phyloP scores from a whole-genome alignment of 2,329 filamentous ascomycete species.

The Mycosphaerella arachidis region DNA sequence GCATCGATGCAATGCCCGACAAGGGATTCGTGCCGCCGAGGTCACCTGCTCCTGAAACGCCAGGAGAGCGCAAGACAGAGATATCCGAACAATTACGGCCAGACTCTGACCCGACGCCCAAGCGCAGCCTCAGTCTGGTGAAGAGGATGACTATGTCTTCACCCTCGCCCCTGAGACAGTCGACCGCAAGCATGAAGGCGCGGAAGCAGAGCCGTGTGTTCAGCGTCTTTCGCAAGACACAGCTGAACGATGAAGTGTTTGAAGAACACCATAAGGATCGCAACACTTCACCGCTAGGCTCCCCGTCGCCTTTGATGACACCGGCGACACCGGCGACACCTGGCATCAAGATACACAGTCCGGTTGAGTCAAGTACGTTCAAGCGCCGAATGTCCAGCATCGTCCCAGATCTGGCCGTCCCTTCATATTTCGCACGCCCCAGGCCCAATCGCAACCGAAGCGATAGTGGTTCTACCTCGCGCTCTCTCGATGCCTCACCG shows the following conservation, averaged over 20 bases:
- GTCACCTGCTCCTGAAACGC: not conserved
- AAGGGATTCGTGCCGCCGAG: conserved; percentile 18
- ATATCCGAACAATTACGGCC: not conserved
- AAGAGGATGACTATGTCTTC: not conserved
- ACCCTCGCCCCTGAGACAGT: not conserved
- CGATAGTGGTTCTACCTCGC: conserved; percentile 13
- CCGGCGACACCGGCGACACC: conserved; percentile 9
- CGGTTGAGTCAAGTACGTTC: conserved; percentile 1
- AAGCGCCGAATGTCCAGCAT: conserved; percentile 7
- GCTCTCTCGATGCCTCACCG: conserved; percentile 8
- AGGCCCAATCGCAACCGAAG: not conserved
- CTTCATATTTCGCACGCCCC: conserved; percentile 17
- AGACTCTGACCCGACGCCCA: not conserved
- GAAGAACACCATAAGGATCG: not conserved
- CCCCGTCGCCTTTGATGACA: not conserved
- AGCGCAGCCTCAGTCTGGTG: not conserved
- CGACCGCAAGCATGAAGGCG: not conserved
- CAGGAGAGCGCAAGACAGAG: not conserved
- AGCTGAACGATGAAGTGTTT: conserved; percentile 9
- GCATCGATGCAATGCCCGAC: conserved; percentile 15
- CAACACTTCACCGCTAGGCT: not conserved
- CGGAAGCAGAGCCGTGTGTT: conserved; percentile 20
- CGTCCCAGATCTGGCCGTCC: conserved; percentile 13
- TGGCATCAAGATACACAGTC: conserved; percentile 13
- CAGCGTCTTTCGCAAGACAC: conserved; percentile 16